A percentile compares a stretch with the other conserved stretches of the same genome.
These are phyloP conservation scores for Trichoderma aggressivum DNA, from an alignment of 2,329 filamentous ascomycete species.

Conservation along the genomic window DNA sequence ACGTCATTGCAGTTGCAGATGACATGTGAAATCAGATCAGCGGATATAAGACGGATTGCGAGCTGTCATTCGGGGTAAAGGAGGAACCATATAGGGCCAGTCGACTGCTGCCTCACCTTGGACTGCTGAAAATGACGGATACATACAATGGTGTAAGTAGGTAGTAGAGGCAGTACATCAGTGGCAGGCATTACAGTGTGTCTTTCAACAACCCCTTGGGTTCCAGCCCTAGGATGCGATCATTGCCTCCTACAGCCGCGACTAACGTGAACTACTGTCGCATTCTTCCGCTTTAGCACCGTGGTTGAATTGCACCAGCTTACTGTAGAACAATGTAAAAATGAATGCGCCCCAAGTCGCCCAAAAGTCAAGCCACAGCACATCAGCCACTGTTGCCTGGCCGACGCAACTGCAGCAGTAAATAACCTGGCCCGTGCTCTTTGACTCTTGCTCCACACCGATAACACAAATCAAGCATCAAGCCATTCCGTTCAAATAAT, in stretches of 20 bases:
- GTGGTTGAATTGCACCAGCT: background rate
- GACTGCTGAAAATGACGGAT: background rate
- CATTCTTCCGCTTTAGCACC: background rate
- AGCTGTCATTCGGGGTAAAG: background rate
- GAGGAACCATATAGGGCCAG: background rate
- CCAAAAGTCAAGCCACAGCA: background rate
- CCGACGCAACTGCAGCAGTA: slow-evolving; percentile 1
- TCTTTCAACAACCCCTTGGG: background rate
- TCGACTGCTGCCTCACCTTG: background rate
- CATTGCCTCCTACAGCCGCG: background rate
- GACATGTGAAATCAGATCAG: slow-evolving; percentile 20
- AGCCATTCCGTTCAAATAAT: slow-evolving; percentile 3
- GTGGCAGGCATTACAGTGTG: background rate
- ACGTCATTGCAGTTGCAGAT: slow-evolving; percentile 31
- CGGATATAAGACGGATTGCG: background rate
- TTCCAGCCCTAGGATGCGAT: background rate
- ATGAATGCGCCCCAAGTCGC: background rate
- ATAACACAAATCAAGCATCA: slow-evolving; percentile 7
- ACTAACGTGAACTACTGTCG: background rate
- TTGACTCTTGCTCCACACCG: slow-evolving; percentile 14
- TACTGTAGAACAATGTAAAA: background rate
- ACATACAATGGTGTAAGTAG: background rate
- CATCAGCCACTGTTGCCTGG: slow-evolving; percentile 18
- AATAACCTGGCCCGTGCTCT: background rate
- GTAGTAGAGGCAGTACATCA: background rate